Percentiles rank a stretch among this genome's conserved stretches.
Conservation (phyloP, 179 eudicot genomes). For the Camellia oleifera region DNA sequence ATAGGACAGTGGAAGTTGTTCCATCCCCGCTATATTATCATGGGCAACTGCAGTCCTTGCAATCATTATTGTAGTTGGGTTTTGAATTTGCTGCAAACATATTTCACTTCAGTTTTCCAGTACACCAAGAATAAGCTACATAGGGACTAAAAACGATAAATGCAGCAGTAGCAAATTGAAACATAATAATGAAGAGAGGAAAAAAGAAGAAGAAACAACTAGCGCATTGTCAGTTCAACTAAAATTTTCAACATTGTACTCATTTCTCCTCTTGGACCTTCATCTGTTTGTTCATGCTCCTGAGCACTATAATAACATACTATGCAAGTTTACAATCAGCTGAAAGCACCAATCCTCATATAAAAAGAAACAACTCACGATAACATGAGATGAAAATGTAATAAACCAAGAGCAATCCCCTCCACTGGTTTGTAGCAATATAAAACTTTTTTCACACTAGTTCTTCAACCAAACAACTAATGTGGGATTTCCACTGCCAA, state of each 20-base stretch:
- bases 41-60: constrained; percentile 99
- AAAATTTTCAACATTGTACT: neutral
- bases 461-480: neutral
- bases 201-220: neutral
- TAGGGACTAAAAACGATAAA: neutral
- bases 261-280: neutral
- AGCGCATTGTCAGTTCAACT: neutral
- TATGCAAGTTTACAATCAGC: neutral
- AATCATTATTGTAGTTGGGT: constrained; percentile 93
- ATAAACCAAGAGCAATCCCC: neutral
- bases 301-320: neutral
- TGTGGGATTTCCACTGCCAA: neutral
- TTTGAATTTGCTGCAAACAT: constrained; percentile 82
- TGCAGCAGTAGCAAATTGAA: neutral
- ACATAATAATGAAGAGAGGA: neutral
- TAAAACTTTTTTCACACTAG: neutral
- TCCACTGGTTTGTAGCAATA: neutral
- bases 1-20: constrained; percentile 88
- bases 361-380: neutral
- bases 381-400: neutral
- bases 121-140: constrained; percentile 25
- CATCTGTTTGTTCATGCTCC: neutral
- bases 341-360: neutral
- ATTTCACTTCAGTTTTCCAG: constrained; percentile 13
- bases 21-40: constrained; percentile 96